Conservation (phyloP, 495 filamentous ascomycete genomes). For the Glarea lozoyensis region DNA sequence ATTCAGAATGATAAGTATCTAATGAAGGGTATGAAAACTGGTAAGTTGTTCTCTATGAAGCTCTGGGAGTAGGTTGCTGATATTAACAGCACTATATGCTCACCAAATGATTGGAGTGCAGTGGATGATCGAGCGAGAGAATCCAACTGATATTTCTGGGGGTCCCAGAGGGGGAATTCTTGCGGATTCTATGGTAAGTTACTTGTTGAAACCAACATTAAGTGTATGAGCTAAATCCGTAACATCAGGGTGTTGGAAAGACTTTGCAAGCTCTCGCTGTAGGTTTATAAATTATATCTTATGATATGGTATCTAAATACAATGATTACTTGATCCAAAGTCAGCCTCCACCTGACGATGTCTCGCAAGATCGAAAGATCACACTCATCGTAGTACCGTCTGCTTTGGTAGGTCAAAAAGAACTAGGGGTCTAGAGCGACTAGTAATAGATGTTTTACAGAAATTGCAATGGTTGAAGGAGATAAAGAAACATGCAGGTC, state of each 20-base stretch:
- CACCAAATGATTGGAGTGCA: slow-evolving; percentile 45
- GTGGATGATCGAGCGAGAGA: slow-evolving; percentile 47
- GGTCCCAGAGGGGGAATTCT: slow-evolving; percentile 41
- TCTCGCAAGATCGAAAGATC: not conserved
- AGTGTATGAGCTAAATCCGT: not conserved
- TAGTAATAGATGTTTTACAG: too few relatives aligned
- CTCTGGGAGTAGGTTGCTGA: not conserved
- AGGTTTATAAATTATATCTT: too few relatives aligned
- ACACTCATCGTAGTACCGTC: slow-evolving; percentile 42
- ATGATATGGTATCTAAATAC: too few relatives aligned
- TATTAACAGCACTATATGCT: slow-evolving; percentile 8
- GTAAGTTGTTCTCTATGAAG: slow-evolving; percentile 26
- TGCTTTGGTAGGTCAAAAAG: slow-evolving; percentile 1
- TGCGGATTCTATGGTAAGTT: slow-evolving; percentile 43
- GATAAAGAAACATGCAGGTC: slow-evolving; percentile 23
- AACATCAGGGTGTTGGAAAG: slow-evolving; percentile 45
- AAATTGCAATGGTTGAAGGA: slow-evolving; percentile 46
- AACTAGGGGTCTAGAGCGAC: too few relatives aligned
- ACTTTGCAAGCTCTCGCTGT: slow-evolving; percentile 37
- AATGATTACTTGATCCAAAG: too few relatives aligned
- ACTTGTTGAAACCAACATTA: not conserved
- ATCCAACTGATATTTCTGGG: slow-evolving; percentile 10
- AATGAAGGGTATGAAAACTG: slow-evolving; percentile 29
- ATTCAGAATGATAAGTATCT: slow-evolving; percentile 29
- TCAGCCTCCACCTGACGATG: slow-evolving; percentile 7